These are phyloP conservation scores for Pleurotus salmoneostramineus DNA, from an alignment of 768 basidiomycete genomes.

Conservation along the genomic window DNA sequence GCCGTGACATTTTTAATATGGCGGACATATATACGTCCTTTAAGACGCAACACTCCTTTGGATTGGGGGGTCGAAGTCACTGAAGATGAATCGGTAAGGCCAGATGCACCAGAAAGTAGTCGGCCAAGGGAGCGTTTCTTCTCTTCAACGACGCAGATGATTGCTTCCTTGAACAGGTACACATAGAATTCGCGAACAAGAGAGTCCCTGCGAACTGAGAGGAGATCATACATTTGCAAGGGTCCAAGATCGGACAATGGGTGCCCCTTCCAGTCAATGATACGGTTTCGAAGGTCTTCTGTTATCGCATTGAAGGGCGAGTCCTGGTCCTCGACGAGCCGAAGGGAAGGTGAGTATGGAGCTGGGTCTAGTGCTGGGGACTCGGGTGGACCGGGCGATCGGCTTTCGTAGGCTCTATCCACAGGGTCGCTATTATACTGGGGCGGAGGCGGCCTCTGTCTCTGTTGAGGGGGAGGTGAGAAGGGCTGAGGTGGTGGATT, in stretches of 20 bases:
- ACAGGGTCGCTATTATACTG: neutral
- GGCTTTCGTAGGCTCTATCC: neutral
- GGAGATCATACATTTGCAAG: slow-evolving; percentile 87
- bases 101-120: slow-evolving; percentile 63
- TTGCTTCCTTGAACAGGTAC: slow-evolving; percentile 95
- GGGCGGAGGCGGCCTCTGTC: slow-evolving; percentile 13
- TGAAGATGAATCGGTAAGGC: slow-evolving; percentile 45
- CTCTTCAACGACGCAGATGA: slow-evolving; percentile 98
- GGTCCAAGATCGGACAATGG: slow-evolving; percentile 85
- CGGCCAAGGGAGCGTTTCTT: slow-evolving; percentile 80
- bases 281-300: slow-evolving; percentile 83
- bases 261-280: slow-evolving; percentile 96
- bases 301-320: slow-evolving; percentile 82
- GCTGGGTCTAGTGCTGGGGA: slow-evolving; percentile 23
- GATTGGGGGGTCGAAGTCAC: slow-evolving; percentile 30
- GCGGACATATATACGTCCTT: slow-evolving; percentile 92
- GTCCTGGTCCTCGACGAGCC: slow-evolving; percentile 51
- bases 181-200: slow-evolving; percentile 94
- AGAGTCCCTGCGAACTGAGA: slow-evolving; percentile 84
- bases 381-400: slow-evolving; percentile 18
- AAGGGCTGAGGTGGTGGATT: slow-evolving; percentile 12
- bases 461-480: slow-evolving; percentile 11
- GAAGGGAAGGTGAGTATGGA: slow-evolving; percentile 16
- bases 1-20: slow-evolving; percentile 91
- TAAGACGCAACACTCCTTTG: slow-evolving; percentile 81